Conservation (phyloP, 371 early-diverging fungal species). For the Blastocladiella emersonii region DNA sequence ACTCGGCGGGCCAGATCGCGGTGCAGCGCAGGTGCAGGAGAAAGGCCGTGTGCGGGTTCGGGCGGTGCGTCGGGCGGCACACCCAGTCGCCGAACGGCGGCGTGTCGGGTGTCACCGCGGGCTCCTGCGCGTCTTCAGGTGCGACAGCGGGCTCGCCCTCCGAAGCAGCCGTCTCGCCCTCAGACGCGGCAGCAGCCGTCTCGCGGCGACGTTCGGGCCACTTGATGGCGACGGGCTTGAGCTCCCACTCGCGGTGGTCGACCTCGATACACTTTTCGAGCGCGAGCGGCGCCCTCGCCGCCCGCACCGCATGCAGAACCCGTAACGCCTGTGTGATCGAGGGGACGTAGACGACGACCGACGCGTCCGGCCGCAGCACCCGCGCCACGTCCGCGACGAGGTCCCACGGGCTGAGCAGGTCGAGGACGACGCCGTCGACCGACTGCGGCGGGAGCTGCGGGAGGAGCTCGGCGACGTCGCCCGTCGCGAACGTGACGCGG, state of each 20-base stretch:
- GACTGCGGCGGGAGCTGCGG: slow-evolving; percentile 5
- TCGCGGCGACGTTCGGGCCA: background rate
- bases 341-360: slow-evolving; percentile 52
- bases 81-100: slow-evolving; percentile 32
- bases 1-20: no score
- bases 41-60: slow-evolving; percentile 45
- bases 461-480: slow-evolving; percentile 25
- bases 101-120: background rate
- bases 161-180: background rate
- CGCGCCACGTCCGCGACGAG: slow-evolving; percentile 15
- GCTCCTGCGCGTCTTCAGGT: no score
- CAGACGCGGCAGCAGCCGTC: no score
- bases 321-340: slow-evolving; percentile 61
- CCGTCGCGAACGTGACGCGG: slow-evolving; percentile 33
- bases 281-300: slow-evolving; percentile 21
- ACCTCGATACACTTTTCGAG: slow-evolving; percentile 49
- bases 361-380: slow-evolving; percentile 29
- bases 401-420: slow-evolving; percentile 38
- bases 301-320: slow-evolving; percentile 27
- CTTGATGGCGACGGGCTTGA: slow-evolving; percentile 14
- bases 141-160: background rate
- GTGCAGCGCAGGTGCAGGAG: slow-evolving; percentile 29
- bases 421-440: slow-evolving; percentile 53
- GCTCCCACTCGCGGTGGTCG: slow-evolving; percentile 57
- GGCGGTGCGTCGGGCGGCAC: slow-evolving; percentile 42